phyloP scores from a whole-genome alignment of 1,139 yeast genomes.

The Suhomyces bribrorum region DNA sequence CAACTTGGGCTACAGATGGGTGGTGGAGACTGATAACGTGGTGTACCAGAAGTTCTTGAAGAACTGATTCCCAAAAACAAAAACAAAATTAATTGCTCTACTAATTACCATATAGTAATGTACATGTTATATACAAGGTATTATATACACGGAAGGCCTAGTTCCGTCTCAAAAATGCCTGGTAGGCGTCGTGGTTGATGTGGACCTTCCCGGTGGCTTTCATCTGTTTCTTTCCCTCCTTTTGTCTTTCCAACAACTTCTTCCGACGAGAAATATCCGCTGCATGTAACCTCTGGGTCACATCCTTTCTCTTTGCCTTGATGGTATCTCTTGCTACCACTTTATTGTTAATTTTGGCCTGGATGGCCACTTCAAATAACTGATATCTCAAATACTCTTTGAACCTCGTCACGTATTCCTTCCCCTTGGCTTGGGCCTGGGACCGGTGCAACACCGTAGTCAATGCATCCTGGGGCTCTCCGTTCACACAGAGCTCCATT shows the following conservation, averaged over 20 bases:
- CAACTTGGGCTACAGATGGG: conserved; percentile 71
- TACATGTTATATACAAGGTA: background rate
- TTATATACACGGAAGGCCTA: background rate
- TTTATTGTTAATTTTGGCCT: conserved; percentile 82
- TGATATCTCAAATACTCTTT: conserved; percentile 79
- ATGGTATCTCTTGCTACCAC: conserved; percentile 91
- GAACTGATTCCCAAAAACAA: conserved; percentile 5
- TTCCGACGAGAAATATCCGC: conserved; percentile 89
- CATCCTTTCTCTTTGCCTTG: conserved; percentile 91
- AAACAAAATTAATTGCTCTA: background rate
- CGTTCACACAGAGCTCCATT: conserved; percentile 86
- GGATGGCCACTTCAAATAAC: conserved; percentile 89
- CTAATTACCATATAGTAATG: background rate
- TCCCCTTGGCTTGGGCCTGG: conserved; percentile 70
- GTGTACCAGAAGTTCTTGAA: conserved; percentile 76
- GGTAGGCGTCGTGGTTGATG: conserved; percentile 83
- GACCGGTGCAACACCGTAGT: conserved; percentile 87
- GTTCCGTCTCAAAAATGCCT: conserved; percentile 56
- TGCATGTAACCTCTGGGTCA: conserved; percentile 87
- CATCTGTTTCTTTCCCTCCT: conserved; percentile 89
- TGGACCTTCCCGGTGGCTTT: conserved; percentile 76
- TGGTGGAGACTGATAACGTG: conserved; percentile 80
- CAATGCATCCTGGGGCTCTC: conserved; percentile 86
- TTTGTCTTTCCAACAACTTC: conserved; percentile 83
- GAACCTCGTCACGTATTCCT: conserved; percentile 80